Conservation (phyloP, 306 rosid species). For the Begonia masoniana region DNA sequence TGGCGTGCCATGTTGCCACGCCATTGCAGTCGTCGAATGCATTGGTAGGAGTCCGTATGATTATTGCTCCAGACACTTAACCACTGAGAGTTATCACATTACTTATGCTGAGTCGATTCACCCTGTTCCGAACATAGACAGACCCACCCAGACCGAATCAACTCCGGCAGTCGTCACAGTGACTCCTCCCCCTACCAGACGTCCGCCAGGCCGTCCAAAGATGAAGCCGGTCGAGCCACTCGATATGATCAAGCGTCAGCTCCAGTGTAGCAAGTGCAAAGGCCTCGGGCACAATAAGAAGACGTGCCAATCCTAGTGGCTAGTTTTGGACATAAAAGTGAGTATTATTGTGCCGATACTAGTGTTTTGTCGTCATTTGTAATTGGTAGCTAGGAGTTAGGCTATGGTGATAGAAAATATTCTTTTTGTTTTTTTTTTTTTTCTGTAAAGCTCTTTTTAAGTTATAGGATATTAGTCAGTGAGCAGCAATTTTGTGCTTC, state of each 20-base stretch:
- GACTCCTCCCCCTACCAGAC: slow-evolving; percentile 89
- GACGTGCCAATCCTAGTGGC: slow-evolving; percentile 49
- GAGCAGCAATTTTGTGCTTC: too few relatives aligned
- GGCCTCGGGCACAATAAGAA: slow-evolving; percentile 97
- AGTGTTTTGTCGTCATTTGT: neutral
- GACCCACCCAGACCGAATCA: slow-evolving; percentile 32
- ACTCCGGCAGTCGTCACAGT: slow-evolving; percentile 29
- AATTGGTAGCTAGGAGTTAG: slow-evolving; percentile 1
- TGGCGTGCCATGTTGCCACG: slow-evolving; percentile 92
- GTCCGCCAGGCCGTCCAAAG: slow-evolving; percentile 95
- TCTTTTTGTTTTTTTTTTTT: neutral
- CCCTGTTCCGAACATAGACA: slow-evolving; percentile 71
- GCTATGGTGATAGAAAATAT: neutral
- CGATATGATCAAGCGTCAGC: slow-evolving; percentile 78
- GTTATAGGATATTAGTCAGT: too few relatives aligned
- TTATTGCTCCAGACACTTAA: slow-evolving; percentile 70
- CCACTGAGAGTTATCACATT: slow-evolving; percentile 47
- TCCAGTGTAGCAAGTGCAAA: slow-evolving; percentile 93
- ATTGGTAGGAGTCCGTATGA: slow-evolving; percentile 59
- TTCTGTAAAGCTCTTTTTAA: neutral
- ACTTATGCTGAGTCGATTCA: slow-evolving; percentile 71
- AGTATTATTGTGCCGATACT: neutral
- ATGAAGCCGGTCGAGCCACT: slow-evolving; percentile 48
- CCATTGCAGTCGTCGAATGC: slow-evolving; percentile 63
- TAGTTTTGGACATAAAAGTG: slow-evolving; percentile 18